These are phyloP conservation scores for Cryptosporidium canis DNA, from an alignment of 169 alveolate genomes.

Conservation along the genomic window DNA sequence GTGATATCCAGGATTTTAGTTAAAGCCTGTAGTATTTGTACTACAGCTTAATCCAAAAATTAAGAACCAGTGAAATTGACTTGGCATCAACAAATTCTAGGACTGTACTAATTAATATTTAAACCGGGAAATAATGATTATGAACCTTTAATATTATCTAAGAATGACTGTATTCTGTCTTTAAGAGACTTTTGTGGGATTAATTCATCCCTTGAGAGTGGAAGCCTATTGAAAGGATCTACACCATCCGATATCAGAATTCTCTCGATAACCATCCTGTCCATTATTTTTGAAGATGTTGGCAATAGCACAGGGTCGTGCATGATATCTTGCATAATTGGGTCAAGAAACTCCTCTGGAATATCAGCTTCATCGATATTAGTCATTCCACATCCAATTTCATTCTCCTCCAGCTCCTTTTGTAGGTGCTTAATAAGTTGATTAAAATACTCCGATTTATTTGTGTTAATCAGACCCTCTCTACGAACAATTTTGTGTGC, in stretches of 20 bases:
- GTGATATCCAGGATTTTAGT: too few species aligned
- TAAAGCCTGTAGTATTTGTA: too few species aligned
- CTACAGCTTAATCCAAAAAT: too few species aligned
- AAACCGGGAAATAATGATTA: neutral
- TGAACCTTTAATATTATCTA: constrained; percentile 64
- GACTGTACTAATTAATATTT: neutral
- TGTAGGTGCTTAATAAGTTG: constrained; percentile 71
- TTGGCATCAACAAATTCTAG: too few species aligned
- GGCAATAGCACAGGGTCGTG: constrained; percentile 92
- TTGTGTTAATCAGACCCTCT: constrained; percentile 75
- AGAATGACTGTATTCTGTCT: constrained; percentile 80
- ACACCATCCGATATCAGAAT: constrained; percentile 91
- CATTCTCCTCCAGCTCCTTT: constrained; percentile 57
- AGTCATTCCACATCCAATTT: constrained; percentile 40
- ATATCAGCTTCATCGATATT: constrained; percentile 80
- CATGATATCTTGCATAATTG: constrained; percentile 90
- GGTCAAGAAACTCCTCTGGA: constrained; percentile 92
- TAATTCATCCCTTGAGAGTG: constrained; percentile 86
- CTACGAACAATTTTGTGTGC: constrained; percentile 82
- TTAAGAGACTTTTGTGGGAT: constrained; percentile 88
- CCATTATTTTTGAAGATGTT: constrained; percentile 87
- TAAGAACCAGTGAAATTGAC: too few species aligned
- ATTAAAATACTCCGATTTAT: constrained; percentile 64
- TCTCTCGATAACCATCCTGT: constrained; percentile 89
- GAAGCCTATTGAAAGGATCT: constrained; percentile 92